Evolutionary conservation across 2,329 filamentous ascomycete genomes (phyloP).

Genomic region (Tolypocladium pustulatum): DNA sequence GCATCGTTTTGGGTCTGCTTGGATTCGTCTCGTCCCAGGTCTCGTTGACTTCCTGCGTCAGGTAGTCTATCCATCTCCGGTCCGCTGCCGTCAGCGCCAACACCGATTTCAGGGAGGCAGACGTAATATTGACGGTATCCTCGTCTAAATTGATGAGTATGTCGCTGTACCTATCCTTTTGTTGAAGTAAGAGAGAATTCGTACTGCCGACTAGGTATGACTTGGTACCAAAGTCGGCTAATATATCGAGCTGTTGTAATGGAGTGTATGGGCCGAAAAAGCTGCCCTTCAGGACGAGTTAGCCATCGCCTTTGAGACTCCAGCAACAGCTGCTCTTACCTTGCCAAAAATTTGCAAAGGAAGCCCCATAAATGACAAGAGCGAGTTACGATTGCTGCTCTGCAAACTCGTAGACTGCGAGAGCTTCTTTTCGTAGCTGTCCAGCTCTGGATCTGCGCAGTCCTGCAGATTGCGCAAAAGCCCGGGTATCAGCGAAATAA

Average conservation of each 20-base stretch:
- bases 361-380: slow-evolving; percentile 88
- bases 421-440: slow-evolving; percentile 67
- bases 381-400: slow-evolving; percentile 82
- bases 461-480: slow-evolving; percentile 88
- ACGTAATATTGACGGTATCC: slow-evolving; percentile 72
- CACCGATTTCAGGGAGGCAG: slow-evolving; percentile 63
- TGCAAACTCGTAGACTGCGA: slow-evolving; percentile 73
- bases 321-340: slow-evolving; percentile 29
- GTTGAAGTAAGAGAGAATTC: slow-evolving; percentile 85
- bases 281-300: slow-evolving; percentile 51
- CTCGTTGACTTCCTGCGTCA: slow-evolving; percentile 87
- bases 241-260: slow-evolving; percentile 84
- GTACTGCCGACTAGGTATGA: slow-evolving; percentile 97
- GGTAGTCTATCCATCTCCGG: slow-evolving; percentile 89
- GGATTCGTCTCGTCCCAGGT: slow-evolving; percentile 95
- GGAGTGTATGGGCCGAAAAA: slow-evolving; percentile 96
- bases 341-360: slow-evolving; percentile 93
- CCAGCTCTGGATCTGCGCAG: slow-evolving; percentile 86
- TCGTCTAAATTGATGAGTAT: slow-evolving; percentile 95
- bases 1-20: slow-evolving; percentile 81
- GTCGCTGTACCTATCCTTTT: slow-evolving; percentile 92
- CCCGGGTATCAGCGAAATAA: slow-evolving; percentile 89
- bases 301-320: slow-evolving; percentile 1
- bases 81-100: slow-evolving; percentile 76
- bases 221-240: slow-evolving; percentile 89